phyloP scores from a whole-genome alignment of 1,139 yeast genomes.

The Tardiomyces blankii region DNA sequence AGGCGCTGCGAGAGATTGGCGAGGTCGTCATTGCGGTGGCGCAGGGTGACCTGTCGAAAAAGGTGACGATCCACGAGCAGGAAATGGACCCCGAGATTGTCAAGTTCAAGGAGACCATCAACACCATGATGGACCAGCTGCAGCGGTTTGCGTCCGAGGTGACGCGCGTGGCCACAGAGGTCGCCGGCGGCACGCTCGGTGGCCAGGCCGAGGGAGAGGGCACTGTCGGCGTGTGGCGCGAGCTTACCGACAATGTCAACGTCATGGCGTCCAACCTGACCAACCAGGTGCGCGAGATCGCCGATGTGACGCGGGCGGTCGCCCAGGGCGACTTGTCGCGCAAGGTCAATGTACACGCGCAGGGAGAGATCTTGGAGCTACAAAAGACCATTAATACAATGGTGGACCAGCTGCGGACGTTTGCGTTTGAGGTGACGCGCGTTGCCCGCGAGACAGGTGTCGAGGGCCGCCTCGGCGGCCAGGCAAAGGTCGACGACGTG shows the following conservation, averaged over 20 bases:
- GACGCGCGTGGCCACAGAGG: constrained; percentile 78
- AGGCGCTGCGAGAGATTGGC: constrained; percentile 69
- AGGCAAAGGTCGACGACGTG: constrained; percentile 72
- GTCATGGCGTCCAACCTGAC: constrained; percentile 82
- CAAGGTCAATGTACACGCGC: constrained; percentile 74
- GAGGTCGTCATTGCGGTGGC: constrained; percentile 78
- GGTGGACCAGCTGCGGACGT: constrained; percentile 82
- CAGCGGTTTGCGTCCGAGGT: constrained; percentile 77
- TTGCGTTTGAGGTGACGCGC: constrained; percentile 80
- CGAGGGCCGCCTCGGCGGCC: constrained; percentile 79
- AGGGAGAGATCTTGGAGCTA: constrained; percentile 68
- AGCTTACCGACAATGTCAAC: constrained; percentile 73
- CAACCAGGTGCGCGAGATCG: constrained; percentile 75
- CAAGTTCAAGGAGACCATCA: constrained; percentile 69
- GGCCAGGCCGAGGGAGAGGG: constrained; percentile 82
- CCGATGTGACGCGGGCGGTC: constrained; percentile 79
- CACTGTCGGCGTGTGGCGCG: constrained; percentile 79
- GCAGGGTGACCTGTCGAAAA: constrained; percentile 72
- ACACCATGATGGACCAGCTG: constrained; percentile 80
- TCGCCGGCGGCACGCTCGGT: constrained; percentile 80
- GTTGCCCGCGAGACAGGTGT: constrained; percentile 89
- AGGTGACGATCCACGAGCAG: constrained; percentile 59
- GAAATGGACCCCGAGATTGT: constrained; percentile 64
- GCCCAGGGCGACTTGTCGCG: constrained; percentile 71
- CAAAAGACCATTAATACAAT: constrained; percentile 74